Percentiles rank a stretch among this genome's conserved stretches.
Evolutionary conservation across 2,329 filamentous ascomycete genomes (phyloP).

Genomic region (Atkinsonella texensis): DNA sequence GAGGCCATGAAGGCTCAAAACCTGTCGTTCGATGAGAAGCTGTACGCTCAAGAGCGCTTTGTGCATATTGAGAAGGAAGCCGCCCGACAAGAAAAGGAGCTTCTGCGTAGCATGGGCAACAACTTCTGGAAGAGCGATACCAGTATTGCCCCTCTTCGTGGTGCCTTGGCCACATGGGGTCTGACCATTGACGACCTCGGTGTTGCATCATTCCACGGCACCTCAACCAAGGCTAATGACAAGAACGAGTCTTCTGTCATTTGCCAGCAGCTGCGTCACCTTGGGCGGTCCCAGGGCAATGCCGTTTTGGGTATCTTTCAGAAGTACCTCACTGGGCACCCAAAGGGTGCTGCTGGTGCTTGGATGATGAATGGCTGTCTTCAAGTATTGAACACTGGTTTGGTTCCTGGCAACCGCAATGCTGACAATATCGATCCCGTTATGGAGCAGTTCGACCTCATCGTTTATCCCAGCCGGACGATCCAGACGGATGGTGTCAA

Average conservation of each 20-base stretch:
- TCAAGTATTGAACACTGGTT: constrained; percentile 85
- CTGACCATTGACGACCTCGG: constrained; percentile 91
- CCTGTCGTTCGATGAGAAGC: constrained; percentile 63
- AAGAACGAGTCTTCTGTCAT: constrained; percentile 99
- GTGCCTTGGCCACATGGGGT: constrained; percentile 94
- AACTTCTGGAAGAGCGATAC: constrained; percentile 98
- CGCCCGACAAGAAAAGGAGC: constrained; percentile 81
- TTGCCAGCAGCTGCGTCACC: constrained; percentile 88
- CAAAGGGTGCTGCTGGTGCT: constrained; percentile 96
- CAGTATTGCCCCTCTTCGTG: constrained; percentile 86
- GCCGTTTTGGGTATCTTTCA: constrained; percentile 96
- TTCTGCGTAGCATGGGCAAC: constrained; percentile 86
- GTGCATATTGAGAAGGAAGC: constrained; percentile 79
- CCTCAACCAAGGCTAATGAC: constrained; percentile 96
- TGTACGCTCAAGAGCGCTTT: constrained; percentile 77
- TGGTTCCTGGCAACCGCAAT: constrained; percentile 95
- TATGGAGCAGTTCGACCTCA: constrained; percentile 97
- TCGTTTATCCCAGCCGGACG: constrained; percentile 88
- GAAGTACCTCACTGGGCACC: constrained; percentile 97
- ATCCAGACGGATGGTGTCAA: constrained; percentile 98
- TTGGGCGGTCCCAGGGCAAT: constrained; percentile 93
- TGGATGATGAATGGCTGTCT: constrained; percentile 99
- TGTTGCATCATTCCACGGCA: constrained; percentile 97
- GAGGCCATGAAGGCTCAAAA: constrained; percentile 78
- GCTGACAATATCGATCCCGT: constrained; percentile 93